These are phyloP conservation scores for Fusarium aywerte DNA, from an alignment of 2,329 filamentous ascomycete species.

Conservation along the genomic window DNA sequence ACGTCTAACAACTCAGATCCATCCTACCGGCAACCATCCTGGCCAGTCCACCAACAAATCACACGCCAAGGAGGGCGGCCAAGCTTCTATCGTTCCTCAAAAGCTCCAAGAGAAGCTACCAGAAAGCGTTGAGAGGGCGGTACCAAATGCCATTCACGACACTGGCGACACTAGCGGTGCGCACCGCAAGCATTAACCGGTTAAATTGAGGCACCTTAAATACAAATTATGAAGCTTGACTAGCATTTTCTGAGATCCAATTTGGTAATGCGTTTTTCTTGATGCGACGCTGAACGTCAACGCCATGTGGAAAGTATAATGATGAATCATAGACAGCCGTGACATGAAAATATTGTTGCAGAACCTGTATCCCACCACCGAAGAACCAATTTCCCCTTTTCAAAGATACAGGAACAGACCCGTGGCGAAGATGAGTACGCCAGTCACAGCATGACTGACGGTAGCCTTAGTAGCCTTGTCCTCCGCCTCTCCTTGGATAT, in stretches of 20 bases:
- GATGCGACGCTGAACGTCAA: background rate
- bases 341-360: background rate
- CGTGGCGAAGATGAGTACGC: conserved; percentile 16
- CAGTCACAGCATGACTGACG: conserved; percentile 20
- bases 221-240: background rate
- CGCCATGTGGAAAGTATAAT: background rate
- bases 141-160: conserved; percentile 38
- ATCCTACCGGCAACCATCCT: conserved; percentile 33
- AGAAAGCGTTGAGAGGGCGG: conserved; percentile 36
- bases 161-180: conserved; percentile 26
- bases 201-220: too few relatives aligned
- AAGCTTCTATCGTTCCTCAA: conserved; percentile 38
- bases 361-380: background rate
- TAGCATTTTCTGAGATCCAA: background rate
- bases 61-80: conserved; percentile 33
- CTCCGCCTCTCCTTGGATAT: conserved; percentile 8
- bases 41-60: conserved; percentile 32
- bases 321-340: background rate
- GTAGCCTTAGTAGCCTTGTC: conserved; percentile 15
- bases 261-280: background rate
- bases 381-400: background rate
- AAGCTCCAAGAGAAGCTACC: conserved; percentile 43
- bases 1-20: conserved; percentile 24
- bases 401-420: conserved; percentile 28
- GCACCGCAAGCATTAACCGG: conserved; percentile 13